These are phyloP conservation scores for Termitomyces sp. DNA, from an alignment of 768 basidiomycete species.

Conservation along the genomic window DNA sequence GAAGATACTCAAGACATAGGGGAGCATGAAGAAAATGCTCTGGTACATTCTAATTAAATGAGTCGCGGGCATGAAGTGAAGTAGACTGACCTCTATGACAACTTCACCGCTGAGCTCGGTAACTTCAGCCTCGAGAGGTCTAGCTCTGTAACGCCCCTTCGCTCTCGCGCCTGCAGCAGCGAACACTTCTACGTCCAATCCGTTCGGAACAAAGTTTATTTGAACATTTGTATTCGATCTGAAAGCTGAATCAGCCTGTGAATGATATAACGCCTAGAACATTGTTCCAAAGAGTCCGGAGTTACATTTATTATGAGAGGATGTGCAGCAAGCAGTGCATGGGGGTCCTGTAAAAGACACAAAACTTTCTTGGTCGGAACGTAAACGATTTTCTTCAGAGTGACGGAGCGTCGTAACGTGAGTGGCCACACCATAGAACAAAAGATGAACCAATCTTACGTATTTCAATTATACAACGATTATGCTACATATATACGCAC, in stretches of 20 bases:
- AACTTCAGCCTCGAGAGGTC: constrained; percentile 7
- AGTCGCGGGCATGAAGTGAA: background rate
- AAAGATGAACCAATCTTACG: background rate
- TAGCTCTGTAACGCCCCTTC: constrained; percentile 12
- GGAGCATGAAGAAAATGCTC: constrained; percentile 28
- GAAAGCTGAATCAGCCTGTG: constrained; percentile 17
- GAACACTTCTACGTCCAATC: constrained; percentile 16
- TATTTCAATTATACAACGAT: constrained; percentile 5
- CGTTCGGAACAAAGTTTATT: constrained; percentile 17
- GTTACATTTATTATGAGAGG: constrained; percentile 22
- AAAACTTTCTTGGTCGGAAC: constrained; percentile 18
- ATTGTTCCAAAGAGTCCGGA: constrained; percentile 20
- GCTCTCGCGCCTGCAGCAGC: constrained; percentile 23
- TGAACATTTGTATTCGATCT: constrained; percentile 20
- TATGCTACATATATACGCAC: constrained; percentile 2
- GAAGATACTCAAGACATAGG: constrained; percentile 26
- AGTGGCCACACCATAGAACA: constrained; percentile 24
- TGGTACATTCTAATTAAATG: constrained; percentile 3
- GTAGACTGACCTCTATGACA: constrained; percentile 21
- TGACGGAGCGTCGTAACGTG: constrained; percentile 20
- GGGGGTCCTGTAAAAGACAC: constrained; percentile 26
- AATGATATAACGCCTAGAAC: constrained; percentile 24
- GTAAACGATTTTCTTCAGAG: constrained; percentile 18
- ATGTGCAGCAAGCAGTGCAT: constrained; percentile 20
- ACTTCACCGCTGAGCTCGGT: constrained; percentile 21